Evolutionary conservation across 2,329 filamentous ascomycete species (phyloP), one percentile per base, ranked within the genome.

Genomic region (Rachicladosporium sp.): DNA sequence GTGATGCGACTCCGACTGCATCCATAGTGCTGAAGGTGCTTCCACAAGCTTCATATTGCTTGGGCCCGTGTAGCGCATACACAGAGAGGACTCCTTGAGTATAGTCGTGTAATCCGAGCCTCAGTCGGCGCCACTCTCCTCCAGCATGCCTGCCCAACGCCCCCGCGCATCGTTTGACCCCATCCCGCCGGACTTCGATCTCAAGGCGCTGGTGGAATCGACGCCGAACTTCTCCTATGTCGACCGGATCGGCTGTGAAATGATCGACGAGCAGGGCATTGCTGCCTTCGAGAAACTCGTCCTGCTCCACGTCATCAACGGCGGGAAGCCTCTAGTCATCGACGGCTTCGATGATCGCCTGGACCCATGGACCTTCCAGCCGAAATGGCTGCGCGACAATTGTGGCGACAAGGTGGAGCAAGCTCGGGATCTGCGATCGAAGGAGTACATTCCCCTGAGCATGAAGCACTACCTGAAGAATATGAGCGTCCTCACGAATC

Each of bases 111-210:
- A 27, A 27, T 27, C 23, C 8, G 23, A 27, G 23, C 23, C 23
- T 27, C 4, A 27, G 7, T 27, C 23, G 23, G 23, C 23, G 23
- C 6, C 23, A 27, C 23, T 27, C 23, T 27, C 23, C 23, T 27
- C 23, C 8, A 27, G 29, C 10, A 94, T 94, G 87, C 82, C 84
- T 40, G 71, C 81, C 10, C 68, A 80, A 43, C 78, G 88, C 52
- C 85, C 85, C 1, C 80, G 86, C 55, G 86, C 87, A 10, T 85
- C 87, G 37, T 96, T 96, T 60, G 86, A 93, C 59, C 88, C 89
- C 1, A 83, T 96, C 35, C 76, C 87, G 0, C 88, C 88, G 0
- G 77, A 89, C 54, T 76, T 96, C 42, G 81, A 96, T 56, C 68
- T 96, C 10, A 66, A 76, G 31, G 64, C 66, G 1, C 69, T 96